Evolutionary conservation across 768 basidiomycete genomes (phyloP).

Genomic region (Termitomyces sp.): DNA sequence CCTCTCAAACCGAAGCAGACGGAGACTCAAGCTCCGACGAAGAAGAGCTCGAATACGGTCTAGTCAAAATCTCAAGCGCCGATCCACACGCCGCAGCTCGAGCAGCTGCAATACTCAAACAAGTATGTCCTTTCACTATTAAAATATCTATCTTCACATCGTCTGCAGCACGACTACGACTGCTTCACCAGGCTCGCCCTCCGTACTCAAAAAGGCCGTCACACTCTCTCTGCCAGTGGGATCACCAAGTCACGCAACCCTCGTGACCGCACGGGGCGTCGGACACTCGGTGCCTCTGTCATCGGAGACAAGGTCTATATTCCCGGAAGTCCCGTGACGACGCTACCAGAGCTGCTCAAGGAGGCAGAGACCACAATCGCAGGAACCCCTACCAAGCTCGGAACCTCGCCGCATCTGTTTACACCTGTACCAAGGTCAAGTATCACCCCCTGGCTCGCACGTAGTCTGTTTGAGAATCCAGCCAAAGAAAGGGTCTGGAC

Average conservation of each 20-base stretch:
- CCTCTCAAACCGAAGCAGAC: constrained; percentile 13
- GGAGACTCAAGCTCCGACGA: constrained; percentile 27
- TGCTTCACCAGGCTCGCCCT: constrained; percentile 54
- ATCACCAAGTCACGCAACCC: constrained; percentile 22
- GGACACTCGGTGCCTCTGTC: constrained; percentile 26
- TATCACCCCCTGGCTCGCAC: background rate
- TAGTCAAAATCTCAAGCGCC: constrained; percentile 80
- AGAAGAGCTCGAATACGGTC: constrained; percentile 40
- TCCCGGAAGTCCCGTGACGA: constrained; percentile 48
- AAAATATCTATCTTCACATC: background rate
- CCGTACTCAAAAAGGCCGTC: background rate
- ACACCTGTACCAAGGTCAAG: background rate
- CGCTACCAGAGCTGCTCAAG: constrained; percentile 49
- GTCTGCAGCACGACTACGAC: constrained; percentile 76
- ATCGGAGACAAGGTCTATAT: constrained; percentile 50
- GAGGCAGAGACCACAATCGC: constrained; percentile 53
- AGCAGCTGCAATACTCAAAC: constrained; percentile 89
- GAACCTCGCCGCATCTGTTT: background rate
- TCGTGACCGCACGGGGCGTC: constrained; percentile 5
- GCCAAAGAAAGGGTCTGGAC: constrained; percentile 44
- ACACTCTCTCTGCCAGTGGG: constrained; percentile 23
- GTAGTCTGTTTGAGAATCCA: constrained; percentile 1
- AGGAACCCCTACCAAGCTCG: constrained; percentile 5
- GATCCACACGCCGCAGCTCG: constrained; percentile 85
- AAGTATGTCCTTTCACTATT: constrained; percentile 44